Evolutionary conservation across 139 green algal species (phyloP), one percentile per base, ranked within the genome.

Genomic region (Astrephomene gubernaculifera): DNA sequence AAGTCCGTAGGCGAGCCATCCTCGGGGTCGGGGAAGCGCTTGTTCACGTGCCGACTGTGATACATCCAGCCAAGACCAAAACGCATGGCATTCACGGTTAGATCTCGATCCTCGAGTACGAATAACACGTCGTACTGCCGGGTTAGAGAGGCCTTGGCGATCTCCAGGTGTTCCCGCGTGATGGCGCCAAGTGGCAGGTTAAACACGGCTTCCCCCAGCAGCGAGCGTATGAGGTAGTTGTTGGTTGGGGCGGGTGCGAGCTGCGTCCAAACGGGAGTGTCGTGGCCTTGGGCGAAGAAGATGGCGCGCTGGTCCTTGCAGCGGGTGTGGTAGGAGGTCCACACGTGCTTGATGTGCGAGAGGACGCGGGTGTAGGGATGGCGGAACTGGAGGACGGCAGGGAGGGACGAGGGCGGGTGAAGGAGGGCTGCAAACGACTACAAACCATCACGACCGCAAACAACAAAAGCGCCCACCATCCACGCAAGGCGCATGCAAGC

Each of bases 81-180:
- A 5, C 39, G 24, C n/a, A 81, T 9, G 7, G 41, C 24, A 8
- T 36, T 36, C 33, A 7, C 36, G 29, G 29, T 25, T 1, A 39
- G 6, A 1, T 31, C 31, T 2, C n/a, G 0, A 4, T 81, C 45
- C 54, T 87, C 81, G 53, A 87, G 70, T 39, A 87, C 49, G 53
- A 87, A 70, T 36, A 87, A 43, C 31, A 87, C 41, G 41, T 87
- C 82, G 60, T 78, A 87, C 71, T 87, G 82, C 17, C 29, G 12
- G 2, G 52, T 43, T 25, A 87, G 6, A 2, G 76, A 33, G 4
- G 29, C 25, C 8, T 52, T 38, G 0, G 71, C 82, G 4, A 82
- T 8, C 1, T 67, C 45, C 57, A 49, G 35, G 29, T 81, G 71
- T 21, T 49, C 36, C 24, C 25, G 14, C n/a, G 12, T 54, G 22